Evolutionary conservation across 306 rosid genomes (phyloP), one percentile per base, ranked within the genome.

Genomic region (Ormosia emarginata): DNA sequence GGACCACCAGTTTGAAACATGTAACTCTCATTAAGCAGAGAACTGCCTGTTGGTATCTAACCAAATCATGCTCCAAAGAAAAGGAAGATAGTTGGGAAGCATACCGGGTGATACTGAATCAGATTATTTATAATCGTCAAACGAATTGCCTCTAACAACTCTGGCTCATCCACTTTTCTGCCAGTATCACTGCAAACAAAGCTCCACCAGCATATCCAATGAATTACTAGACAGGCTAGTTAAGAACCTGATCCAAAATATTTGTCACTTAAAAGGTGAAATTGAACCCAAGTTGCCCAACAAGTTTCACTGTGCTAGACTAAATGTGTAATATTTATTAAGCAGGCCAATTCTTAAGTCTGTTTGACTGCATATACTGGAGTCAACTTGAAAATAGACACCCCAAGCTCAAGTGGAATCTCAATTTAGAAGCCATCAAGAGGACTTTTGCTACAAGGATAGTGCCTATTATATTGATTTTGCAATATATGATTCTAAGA

Each of bases 111-210:
- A 83, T 88, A 96, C 74, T 94, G 63, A 66, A 96, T 87, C 91
- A 96, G 67, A 69, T 92, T 96, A 74, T 93, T 96, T 77, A 96
- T 86, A 84, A 96, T 92, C 17, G 99, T 93, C 90, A 96, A 81
- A 74, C 97, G 97, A 84, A 96, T 96, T 17, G 99, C 99, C 86
- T 96, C 99, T 52, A 96, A 94, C 88, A 93, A 73, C 90, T 96
- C 98, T 49, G 99, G 97, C 80, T 96, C 95, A 43, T 93, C 97
- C 86, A 96, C 93, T 81, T 96, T 93, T 80, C 99, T 92, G 57
- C 99, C 99, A 36, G 97, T 90, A 77, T 92, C 96, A 6, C 99
- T 96, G 97, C 90, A 87, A 83, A 84, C 79, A 78, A 73, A 83
- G 79, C 77, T 75, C 85, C 85, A 83, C 67, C 71, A 88, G 59